Evolutionary conservation across 495 filamentous ascomycete genomes (phyloP).

Genomic region (Aspergillus cavernicola): DNA sequence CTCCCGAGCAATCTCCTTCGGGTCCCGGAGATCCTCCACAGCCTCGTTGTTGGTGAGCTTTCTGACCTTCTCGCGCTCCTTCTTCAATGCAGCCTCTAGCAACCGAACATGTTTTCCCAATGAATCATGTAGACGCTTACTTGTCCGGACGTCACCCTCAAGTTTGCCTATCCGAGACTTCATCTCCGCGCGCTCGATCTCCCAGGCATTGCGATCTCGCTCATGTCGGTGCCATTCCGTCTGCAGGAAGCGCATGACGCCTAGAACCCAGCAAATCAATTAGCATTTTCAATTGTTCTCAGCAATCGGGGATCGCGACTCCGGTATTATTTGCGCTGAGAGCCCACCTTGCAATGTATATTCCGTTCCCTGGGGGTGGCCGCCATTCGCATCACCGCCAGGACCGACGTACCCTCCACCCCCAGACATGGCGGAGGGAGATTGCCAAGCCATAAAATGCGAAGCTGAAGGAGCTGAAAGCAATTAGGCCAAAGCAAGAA

Average conservation of each 20-base stretch:
- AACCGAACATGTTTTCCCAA: conserved; percentile 85
- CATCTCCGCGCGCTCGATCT: conserved; percentile 99
- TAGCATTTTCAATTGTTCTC: neutral
- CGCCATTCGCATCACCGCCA: conserved; percentile 51
- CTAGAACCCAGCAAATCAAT: conserved; percentile 41
- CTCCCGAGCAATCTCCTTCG: conserved; percentile 44
- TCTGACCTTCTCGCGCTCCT: conserved; percentile 57
- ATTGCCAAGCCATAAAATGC: conserved; percentile 57
- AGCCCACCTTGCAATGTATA: conserved; percentile 90
- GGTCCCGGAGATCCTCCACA: conserved; percentile 39
- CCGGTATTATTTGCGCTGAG: neutral
- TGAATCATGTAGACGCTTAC: conserved; percentile 81
- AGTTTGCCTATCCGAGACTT: conserved; percentile 95
- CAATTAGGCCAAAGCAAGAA: neutral
- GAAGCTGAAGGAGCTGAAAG: neutral
- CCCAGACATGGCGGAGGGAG: conserved; percentile 61
- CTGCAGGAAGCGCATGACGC: conserved; percentile 99
- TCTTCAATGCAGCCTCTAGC: conserved; percentile 84
- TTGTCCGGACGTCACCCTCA: conserved; percentile 81
- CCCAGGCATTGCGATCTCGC: conserved; percentile 96
- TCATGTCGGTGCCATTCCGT: conserved; percentile 99
- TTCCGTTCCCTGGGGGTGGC: conserved; percentile 83
- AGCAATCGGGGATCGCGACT: neutral
- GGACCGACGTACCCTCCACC: conserved; percentile 56
- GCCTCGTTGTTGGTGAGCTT: conserved; percentile 45